Evolutionary conservation across 2,329 filamentous ascomycete genomes (phyloP).

Genomic region (Colletotrichum sublineola): DNA sequence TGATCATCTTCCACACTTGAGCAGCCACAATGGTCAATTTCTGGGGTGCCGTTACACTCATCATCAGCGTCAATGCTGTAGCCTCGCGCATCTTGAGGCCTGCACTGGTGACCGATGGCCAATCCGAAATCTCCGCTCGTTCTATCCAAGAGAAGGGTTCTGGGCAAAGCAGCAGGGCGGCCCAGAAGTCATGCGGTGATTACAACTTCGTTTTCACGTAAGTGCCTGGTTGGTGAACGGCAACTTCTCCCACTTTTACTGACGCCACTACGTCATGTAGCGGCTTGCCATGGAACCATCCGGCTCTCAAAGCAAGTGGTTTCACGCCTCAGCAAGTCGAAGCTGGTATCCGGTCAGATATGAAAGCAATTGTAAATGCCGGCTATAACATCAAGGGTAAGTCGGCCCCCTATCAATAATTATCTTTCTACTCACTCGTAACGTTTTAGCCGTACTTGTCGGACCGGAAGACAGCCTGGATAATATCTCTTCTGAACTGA

Average conservation of each 20-base stretch:
- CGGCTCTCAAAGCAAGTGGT: slow-evolving; percentile 24
- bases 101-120: not conserved
- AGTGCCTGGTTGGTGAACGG: not conserved
- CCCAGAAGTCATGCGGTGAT: slow-evolving; percentile 4
- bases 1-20: too few species aligned
- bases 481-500: slow-evolving; percentile 16
- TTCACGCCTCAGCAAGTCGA: slow-evolving; percentile 36
- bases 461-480: slow-evolving; percentile 29
- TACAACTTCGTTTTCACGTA: slow-evolving; percentile 31
- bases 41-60: not conserved
- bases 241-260: not conserved
- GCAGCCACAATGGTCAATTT: slow-evolving; percentile 7
- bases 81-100: slow-evolving; percentile 9
- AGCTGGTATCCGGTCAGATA: slow-evolving; percentile 30
- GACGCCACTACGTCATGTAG: not conserved
- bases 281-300: slow-evolving; percentile 38
- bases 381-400: slow-evolving; percentile 38
- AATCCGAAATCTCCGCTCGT: not conserved
- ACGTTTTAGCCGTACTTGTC: slow-evolving; percentile 20
- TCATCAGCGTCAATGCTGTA: not conserved
- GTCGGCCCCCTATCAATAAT: not conserved
- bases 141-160: not conserved
- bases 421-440: not conserved
- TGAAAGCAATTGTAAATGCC: slow-evolving; percentile 27
- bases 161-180: not conserved